Base-by-base conservation (phyloP, 306 rosid species). In the Corylus americana region DNA sequence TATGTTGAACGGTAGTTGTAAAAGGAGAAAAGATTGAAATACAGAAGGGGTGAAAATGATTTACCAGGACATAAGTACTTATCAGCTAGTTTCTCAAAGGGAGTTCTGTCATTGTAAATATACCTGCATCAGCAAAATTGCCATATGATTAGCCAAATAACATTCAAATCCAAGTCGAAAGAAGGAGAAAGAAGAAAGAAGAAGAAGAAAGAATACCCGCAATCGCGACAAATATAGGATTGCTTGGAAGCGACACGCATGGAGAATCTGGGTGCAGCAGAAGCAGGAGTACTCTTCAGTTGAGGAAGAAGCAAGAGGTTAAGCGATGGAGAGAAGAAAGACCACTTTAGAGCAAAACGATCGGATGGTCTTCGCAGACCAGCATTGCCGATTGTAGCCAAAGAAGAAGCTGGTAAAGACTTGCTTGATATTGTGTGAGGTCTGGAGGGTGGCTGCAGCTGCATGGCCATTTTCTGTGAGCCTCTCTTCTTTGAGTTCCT, bases 161-260 rank as follows among this genome's bases (percentile, higher is more conserved):
- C 48, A n/a, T 44, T 4, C 16, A 44, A 44, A 48, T 64, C 47
- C 53, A 16, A 71, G 51, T 53, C 29, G 7, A 74, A 20, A 7
- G 22, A 31, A 16, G 5, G 0, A 13, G 8, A 39, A 62, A 53
- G 11, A 39, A 47, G 11, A 47, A 76, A 7, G 14, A 49, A 68
- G 14, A 49, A 68, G 64, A 64, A 7, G 77, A 83, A 45, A 80
- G 27, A 10, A 13, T 58, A 95, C 98, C 98, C 98, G 98, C 98
- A 95, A 80, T 95, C 97, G 10, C 94, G 98, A 72, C 98, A 95
- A 78, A 95, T 92, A 76, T 95, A 95, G 80, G 97, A 76, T 84
- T 90, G 87, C 79, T 94, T 94, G 82, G 97, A 91, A 68, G 98
- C 88, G 14, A 88, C 90, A 17, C 97, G 93, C 98, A 95, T 91